Conservation (phyloP, 345 rosid species). For the Melaleuca alternifolia region DNA sequence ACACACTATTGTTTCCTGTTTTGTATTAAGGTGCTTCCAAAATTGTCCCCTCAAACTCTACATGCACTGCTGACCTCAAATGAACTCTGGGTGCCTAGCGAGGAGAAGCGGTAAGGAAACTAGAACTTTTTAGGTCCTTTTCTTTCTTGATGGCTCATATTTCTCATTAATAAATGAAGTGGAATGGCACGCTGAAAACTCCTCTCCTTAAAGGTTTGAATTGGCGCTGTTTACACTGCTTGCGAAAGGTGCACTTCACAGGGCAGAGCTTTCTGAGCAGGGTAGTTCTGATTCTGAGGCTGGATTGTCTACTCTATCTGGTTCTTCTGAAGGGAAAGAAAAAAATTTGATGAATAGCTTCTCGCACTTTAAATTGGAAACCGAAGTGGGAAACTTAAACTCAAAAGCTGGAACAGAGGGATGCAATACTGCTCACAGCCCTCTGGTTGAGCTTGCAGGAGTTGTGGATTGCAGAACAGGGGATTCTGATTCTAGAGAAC, state of each 20-base stretch:
- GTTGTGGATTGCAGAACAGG: slow-evolving; percentile 40
- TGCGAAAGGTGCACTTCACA: slow-evolving; percentile 52
- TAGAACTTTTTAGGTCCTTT: neutral
- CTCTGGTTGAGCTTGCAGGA: slow-evolving; percentile 41
- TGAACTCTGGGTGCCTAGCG: slow-evolving; percentile 86
- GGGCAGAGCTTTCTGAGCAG: slow-evolving; percentile 46
- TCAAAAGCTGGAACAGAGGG: slow-evolving; percentile 32
- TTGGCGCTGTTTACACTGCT: slow-evolving; percentile 68
- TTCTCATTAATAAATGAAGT: neutral
- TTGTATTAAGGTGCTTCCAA: slow-evolving; percentile 65
- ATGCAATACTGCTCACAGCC: slow-evolving; percentile 22
- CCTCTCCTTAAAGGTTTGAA: slow-evolving; percentile 59
- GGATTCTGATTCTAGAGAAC: slow-evolving; percentile 34
- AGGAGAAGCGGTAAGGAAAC: slow-evolving; percentile 77
- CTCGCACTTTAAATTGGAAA: slow-evolving; percentile 37
- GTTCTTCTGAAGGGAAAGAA: slow-evolving; percentile 46
- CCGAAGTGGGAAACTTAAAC: slow-evolving; percentile 43
- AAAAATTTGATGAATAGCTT: slow-evolving; percentile 31
- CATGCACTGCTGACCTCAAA: slow-evolving; percentile 92
- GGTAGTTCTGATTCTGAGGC: slow-evolving; percentile 39
- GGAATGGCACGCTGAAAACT: neutral
- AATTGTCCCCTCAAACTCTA: slow-evolving; percentile 81
- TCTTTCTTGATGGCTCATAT: neutral
- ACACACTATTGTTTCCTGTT: neutral
- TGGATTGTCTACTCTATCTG: slow-evolving; percentile 27